These are phyloP conservation scores for Trichomonas vaginalis DNA, from an alignment of 208 protist species.

Conservation along the genomic window DNA sequence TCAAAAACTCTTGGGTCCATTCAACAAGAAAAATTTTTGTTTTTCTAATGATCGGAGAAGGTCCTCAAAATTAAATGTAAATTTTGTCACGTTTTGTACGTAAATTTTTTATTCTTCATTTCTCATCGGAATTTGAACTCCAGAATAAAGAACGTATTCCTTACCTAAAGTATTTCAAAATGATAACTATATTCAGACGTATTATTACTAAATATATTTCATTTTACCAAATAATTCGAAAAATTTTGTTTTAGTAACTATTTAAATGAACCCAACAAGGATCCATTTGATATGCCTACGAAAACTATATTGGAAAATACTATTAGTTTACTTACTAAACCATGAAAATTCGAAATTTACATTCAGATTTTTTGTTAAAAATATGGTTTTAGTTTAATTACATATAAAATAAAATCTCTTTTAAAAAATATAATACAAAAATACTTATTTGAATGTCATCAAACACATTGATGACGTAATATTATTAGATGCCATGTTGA, in stretches of 20 bases:
- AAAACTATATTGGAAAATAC: neutral
- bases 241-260: neutral
- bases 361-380: neutral
- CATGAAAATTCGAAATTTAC: neutral
- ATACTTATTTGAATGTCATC: neutral
- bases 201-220: neutral
- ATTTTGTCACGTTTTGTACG: neutral
- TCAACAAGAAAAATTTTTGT: neutral
- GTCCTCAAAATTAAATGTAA: neutral
- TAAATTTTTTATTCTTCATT: too few relatives aligned
- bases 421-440: neutral
- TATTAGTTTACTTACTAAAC: neutral
- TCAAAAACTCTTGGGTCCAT: slow-evolving; percentile 29
- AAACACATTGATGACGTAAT: neutral
- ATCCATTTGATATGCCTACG: neutral
- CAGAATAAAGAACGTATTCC: too few relatives aligned
- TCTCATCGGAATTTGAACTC: too few relatives aligned
- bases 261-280: neutral
- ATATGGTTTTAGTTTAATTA: too few relatives aligned
- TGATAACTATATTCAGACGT: neutral
- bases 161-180: neutral
- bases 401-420: neutral
- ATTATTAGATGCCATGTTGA: neutral
- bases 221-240: neutral
- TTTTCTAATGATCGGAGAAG: neutral